Percentiles rank a stretch among this genome's conserved stretches.
phyloP scores from a whole-genome alignment of 352 stramenopile species.

The Pythium aphanidermatum region DNA sequence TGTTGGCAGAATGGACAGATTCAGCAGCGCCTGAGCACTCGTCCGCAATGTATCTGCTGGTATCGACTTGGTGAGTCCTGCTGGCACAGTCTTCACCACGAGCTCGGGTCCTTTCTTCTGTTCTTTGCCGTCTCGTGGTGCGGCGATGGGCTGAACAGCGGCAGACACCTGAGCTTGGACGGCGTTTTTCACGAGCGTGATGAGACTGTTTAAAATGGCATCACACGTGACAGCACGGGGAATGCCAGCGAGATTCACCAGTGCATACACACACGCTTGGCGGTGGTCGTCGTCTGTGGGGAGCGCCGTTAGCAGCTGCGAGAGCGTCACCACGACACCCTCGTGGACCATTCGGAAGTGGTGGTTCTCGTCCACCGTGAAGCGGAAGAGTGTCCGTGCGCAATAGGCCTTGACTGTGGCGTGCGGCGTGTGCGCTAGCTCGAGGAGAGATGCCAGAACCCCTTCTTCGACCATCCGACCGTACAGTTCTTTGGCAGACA shows the following conservation, averaged over 20 bases:
- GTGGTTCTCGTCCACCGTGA: conserved; percentile 64
- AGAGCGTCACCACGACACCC: conserved; percentile 51
- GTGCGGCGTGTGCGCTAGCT: conserved; percentile 62
- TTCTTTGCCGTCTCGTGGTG: too few relatives aligned
- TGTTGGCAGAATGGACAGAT: conserved; percentile 73
- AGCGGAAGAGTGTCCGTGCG: conserved; percentile 60
- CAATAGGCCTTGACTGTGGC: conserved; percentile 60
- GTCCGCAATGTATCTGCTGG: conserved; percentile 6
- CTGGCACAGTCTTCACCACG: too few relatives aligned
- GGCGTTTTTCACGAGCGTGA: conserved; percentile 30
- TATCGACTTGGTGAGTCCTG: neutral
- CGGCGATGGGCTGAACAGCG: too few relatives aligned
- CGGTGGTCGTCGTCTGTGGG: conserved; percentile 45
- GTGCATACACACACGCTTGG: conserved; percentile 52
- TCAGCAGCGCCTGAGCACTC: conserved; percentile 61
- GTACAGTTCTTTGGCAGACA: conserved; percentile 44
- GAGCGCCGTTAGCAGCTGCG: conserved; percentile 53
- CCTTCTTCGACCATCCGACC: conserved; percentile 71
- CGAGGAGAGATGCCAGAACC: conserved; percentile 43
- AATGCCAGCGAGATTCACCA: conserved; percentile 65
- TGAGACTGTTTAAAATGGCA: conserved; percentile 47
- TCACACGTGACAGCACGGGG: conserved; percentile 73
- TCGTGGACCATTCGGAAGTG: conserved; percentile 81
- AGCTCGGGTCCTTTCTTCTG: too few relatives aligned
- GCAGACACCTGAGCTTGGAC: too few relatives aligned